Evolutionary conservation across 371 early-diverging fungal species (phyloP).

Genomic region (Blakeslea trispora): DNA sequence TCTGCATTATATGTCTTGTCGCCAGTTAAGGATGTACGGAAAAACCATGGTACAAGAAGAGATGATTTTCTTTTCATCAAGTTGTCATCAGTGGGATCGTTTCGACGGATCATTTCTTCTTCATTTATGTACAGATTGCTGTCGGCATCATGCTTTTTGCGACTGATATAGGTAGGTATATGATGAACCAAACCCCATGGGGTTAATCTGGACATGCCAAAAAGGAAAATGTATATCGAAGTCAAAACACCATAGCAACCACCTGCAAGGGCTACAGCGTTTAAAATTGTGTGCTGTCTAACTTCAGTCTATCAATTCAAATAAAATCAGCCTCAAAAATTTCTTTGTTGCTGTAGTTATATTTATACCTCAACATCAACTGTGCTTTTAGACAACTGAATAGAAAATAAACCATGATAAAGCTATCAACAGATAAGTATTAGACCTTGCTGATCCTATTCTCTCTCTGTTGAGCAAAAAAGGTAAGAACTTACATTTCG

Average conservation of each 20-base stretch:
- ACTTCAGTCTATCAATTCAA: constrained; percentile 32
- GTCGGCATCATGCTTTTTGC: constrained; percentile 9
- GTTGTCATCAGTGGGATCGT: not conserved
- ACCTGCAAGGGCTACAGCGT: constrained; percentile 42
- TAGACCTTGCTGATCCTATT: not conserved
- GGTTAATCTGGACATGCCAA: constrained; percentile 46
- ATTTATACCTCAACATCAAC: constrained; percentile 34
- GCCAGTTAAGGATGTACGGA: constrained; percentile 3
- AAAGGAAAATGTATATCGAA: constrained; percentile 41
- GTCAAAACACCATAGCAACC: constrained; percentile 45
- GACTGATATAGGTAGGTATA: constrained; percentile 28
- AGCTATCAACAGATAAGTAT: constrained; percentile 10
- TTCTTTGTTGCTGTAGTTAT: not conserved
- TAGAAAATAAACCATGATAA: constrained; percentile 36
- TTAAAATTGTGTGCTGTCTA: constrained; percentile 41
- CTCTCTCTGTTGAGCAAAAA: too few relatives aligned
- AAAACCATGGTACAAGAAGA: constrained; percentile 23
- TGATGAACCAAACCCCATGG: constrained; percentile 47
- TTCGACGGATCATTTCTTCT: not conserved
- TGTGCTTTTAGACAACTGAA: constrained; percentile 36
- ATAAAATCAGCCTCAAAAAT: not conserved
- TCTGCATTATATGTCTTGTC: constrained; percentile 9
- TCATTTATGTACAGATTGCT: not conserved
- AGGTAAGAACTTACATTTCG: constrained; percentile 14
- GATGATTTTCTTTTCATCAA: not conserved